Base-by-base conservation (phyloP, 768 basidiomycete genomes). In the Leucocoprinus leucothites region DNA sequence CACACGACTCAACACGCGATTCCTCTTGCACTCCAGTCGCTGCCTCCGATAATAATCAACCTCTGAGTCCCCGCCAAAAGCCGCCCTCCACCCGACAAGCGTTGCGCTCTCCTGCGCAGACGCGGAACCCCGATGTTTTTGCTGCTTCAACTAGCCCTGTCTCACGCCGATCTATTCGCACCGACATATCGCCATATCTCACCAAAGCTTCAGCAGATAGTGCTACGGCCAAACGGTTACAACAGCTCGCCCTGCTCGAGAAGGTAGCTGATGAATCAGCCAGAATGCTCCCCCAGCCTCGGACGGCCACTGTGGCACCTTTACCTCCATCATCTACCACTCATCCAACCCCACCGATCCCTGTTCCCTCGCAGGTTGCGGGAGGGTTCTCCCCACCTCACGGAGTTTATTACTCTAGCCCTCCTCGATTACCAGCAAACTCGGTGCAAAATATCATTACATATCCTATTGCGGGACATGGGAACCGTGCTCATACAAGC, bases 191-290 rank as follows among this genome's bases (percentile, higher is more conserved):
- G 6, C 86, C 87, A 0, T 89, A 89, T 65, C 70, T 89, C 49
- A 72, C 81, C 9, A 78, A 79, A 51, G 70, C 81, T 6, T 67
- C 70, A 22, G 84, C 81, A 58, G 70, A 82, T 9, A 79, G 82
- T 7, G 71, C 78, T 3, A 82, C 84, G 28, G 78, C 83, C 13
- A 87, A 84, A 64, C 81, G 78, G 54, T 67, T 89, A 67, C 83
- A 83, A 67, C 89, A 85, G 60, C 74, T 87, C 22, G 87, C 87
- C 1, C 72, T 91, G 57, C 71, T 89, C 9, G 87, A 91, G 65
- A 74, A 81, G 13, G 82, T 90, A 34, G 87, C 84, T 0, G 82
- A 85, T 61, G 88, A 91, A 65, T 88, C 89, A 3, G 85, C 84
- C 5, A 76, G 79, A 57, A 77, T 85, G 75, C 77, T 81, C 22